Evolutionary conservation across 768 basidiomycete species (phyloP).

Genomic region (Panus rudis): DNA sequence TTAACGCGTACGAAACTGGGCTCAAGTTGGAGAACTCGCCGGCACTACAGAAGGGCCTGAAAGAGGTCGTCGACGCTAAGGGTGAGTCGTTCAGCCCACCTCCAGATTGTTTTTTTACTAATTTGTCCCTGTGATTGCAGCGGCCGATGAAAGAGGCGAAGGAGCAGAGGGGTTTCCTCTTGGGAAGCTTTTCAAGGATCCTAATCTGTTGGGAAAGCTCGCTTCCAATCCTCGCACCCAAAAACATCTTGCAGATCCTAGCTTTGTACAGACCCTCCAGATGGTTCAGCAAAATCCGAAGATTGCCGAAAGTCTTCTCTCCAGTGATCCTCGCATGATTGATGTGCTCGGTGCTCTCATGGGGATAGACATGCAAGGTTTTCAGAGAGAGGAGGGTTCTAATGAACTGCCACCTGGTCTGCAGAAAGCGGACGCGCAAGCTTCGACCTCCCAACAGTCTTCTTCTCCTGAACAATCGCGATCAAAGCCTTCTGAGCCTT

Average conservation of each 20-base stretch:
- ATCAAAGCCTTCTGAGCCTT: slow-evolving; percentile 27
- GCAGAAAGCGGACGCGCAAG: slow-evolving; percentile 22
- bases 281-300: slow-evolving; percentile 62
- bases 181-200: slow-evolving; percentile 76
- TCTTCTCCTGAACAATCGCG: too few relatives aligned
- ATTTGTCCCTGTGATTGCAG: slow-evolving; percentile 11
- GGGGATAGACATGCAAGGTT: slow-evolving; percentile 89
- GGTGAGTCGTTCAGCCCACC: slow-evolving; percentile 33
- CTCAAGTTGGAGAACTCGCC: slow-evolving; percentile 78
- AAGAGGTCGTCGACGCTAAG: slow-evolving; percentile 84
- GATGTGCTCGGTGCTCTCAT: slow-evolving; percentile 88
- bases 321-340: slow-evolving; percentile 81
- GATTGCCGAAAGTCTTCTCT: slow-evolving; percentile 53
- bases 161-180: slow-evolving; percentile 54
- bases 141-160: slow-evolving; percentile 29
- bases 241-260: slow-evolving; percentile 76
- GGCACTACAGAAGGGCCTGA: slow-evolving; percentile 77
- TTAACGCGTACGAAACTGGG: slow-evolving; percentile 76
- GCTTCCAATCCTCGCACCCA: slow-evolving; percentile 82
- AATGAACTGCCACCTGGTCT: slow-evolving; percentile 67
- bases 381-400: slow-evolving; percentile 78
- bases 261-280: slow-evolving; percentile 74
- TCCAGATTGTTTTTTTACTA: not conserved
- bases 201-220: slow-evolving; percentile 75
- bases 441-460: slow-evolving; percentile 30